Conservation (phyloP, 148 eudicot genomes). For the Camellia lanceoleosa region DNA sequence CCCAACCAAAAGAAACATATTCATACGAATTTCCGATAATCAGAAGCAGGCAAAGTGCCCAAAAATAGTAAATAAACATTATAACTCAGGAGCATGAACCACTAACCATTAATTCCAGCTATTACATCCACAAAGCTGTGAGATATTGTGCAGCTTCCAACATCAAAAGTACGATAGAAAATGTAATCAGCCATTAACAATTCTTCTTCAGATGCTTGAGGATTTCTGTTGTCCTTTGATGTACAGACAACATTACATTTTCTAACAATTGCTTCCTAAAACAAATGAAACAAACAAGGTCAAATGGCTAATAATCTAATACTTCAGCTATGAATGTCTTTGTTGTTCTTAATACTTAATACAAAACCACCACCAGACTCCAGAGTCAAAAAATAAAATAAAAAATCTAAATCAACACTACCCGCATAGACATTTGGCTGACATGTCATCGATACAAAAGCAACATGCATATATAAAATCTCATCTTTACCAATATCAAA, state of each 20-base stretch:
- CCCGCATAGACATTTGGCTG: no score
- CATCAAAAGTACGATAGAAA: constrained; percentile 62
- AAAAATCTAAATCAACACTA: no score
- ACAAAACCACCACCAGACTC: no score
- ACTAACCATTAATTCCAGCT: constrained; percentile 42
- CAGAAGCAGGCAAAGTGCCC: constrained; percentile 7
- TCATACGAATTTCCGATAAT: neutral
- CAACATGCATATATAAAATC: no score
- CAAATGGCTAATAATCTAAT: neutral
- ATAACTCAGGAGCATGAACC: neutral
- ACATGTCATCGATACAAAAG: no score
- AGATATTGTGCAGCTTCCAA: constrained; percentile 37
- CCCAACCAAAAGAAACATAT: neutral
- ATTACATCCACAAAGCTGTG: constrained; percentile 42
- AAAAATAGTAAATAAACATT: neutral
- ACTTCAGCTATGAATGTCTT: no score
- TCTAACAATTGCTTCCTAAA: constrained; percentile 65
- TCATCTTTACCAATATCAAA: no score
- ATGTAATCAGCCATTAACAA: constrained; percentile 41
- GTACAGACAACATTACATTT: constrained; percentile 72
- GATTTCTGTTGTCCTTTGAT: constrained; percentile 54
- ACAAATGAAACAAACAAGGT: neutral
- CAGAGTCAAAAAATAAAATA: no score
- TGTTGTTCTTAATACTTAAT: no score
- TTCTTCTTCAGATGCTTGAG: constrained; percentile 42